Conservation (phyloP, 148 eudicot genomes). For the Fagopyrum homotropicum region DNA sequence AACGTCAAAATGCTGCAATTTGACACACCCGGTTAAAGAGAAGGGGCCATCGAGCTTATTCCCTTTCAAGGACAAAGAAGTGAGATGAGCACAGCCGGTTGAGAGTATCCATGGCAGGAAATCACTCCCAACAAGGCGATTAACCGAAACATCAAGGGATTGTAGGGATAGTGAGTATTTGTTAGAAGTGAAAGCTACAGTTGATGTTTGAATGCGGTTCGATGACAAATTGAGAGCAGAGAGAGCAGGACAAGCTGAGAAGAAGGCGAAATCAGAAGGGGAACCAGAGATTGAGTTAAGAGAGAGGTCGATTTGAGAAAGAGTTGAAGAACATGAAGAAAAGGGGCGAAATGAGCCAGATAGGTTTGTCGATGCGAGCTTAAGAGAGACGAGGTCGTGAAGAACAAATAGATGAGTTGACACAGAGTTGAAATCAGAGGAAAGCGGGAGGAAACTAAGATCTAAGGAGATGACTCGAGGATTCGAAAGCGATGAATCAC, state of each 20-base stretch:
- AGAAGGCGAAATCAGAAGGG: slow-evolving; percentile 28
- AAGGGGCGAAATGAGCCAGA: slow-evolving; percentile 36
- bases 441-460: slow-evolving; percentile 34
- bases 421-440: slow-evolving; percentile 29
- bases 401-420: slow-evolving; percentile 35
- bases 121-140: slow-evolving; percentile 35
- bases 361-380: slow-evolving; percentile 38
- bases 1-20: slow-evolving; percentile 48
- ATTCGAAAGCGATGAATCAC: slow-evolving; percentile 17
- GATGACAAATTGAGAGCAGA: slow-evolving; percentile 47
- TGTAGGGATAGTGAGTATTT: slow-evolving; percentile 22
- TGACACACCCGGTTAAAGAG: slow-evolving; percentile 32
- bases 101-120: slow-evolving; percentile 51
- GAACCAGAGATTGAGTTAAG: slow-evolving; percentile 51
- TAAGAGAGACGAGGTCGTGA: slow-evolving; percentile 30
- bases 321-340: slow-evolving; percentile 24
- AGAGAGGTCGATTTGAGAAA: slow-evolving; percentile 51
- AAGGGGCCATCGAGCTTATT: slow-evolving; percentile 50
- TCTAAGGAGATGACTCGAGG: slow-evolving; percentile 44
- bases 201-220: slow-evolving; percentile 34
- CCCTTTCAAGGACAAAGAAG: slow-evolving; percentile 38
- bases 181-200: not conserved
- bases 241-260: slow-evolving; percentile 36
- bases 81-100: slow-evolving; percentile 32
- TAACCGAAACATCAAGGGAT: slow-evolving; percentile 57